Conservation (phyloP, 169 alveolate genomes). For the Plasmodium sp. region DNA sequence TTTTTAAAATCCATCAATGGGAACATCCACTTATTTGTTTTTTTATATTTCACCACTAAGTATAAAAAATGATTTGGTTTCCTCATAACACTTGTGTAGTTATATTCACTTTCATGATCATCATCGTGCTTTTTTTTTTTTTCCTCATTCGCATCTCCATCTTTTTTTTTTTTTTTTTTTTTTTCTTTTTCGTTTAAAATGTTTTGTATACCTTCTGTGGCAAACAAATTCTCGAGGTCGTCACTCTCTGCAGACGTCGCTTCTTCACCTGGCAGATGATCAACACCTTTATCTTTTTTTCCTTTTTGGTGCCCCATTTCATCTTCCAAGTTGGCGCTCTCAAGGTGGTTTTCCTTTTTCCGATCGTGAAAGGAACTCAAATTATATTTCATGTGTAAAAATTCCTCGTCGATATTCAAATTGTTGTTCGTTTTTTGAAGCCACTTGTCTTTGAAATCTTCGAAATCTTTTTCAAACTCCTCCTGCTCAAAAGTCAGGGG, state of each 20-base stretch:
- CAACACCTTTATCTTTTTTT: neutral
- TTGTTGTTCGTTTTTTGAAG: conserved; percentile 56
- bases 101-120: conserved; percentile 26
- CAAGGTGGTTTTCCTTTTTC: conserved; percentile 7
- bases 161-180: conserved; percentile 5
- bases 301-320: neutral
- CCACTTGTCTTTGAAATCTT: conserved; percentile 64
- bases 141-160: neutral
- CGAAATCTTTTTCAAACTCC: conserved; percentile 64
- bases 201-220: conserved; percentile 61
- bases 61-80: conserved; percentile 78
- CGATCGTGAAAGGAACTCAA: conserved; percentile 56
- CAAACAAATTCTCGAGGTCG: conserved; percentile 38
- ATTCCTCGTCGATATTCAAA: conserved; percentile 61
- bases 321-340: neutral
- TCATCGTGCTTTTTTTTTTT: conserved; percentile 17
- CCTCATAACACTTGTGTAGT: conserved; percentile 76
- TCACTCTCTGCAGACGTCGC: conserved; percentile 8
- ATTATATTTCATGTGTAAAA: conserved; percentile 72
- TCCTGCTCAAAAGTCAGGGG: conserved; percentile 54
- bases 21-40: conserved; percentile 77
- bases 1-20: conserved; percentile 81
- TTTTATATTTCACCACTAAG: conserved; percentile 77
- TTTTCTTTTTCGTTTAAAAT: conserved; percentile 17
- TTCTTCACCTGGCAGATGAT: neutral